These are phyloP conservation scores for Skeletonema menzelii DNA, from an alignment of 108 stramenopile genomes.

Conservation along the genomic window DNA sequence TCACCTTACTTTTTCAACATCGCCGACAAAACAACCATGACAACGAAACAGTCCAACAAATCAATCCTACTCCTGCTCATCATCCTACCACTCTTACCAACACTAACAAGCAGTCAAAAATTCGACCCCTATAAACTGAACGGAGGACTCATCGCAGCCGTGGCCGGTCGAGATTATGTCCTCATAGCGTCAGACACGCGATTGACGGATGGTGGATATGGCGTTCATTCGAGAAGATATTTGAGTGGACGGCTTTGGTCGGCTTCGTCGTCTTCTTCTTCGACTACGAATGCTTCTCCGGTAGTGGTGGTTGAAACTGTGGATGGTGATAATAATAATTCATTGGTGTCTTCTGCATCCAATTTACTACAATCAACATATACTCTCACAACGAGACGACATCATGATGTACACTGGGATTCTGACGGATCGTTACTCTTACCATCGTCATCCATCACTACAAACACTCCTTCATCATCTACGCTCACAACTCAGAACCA, in stretches of 20 bases:
- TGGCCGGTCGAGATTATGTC: constrained; percentile 72
- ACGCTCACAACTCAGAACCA: not conserved
- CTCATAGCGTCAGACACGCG: constrained; percentile 76
- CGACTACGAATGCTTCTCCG: not conserved
- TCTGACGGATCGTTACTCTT: not conserved
- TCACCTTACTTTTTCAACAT: not conserved
- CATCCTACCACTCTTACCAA: not conserved
- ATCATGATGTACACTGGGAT: not conserved
- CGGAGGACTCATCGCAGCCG: constrained; percentile 80
- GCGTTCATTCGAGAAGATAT: constrained; percentile 63
- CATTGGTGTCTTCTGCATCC: not conserved
- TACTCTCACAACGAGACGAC: not conserved
- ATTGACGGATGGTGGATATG: constrained; percentile 70
- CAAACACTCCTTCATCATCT: not conserved
- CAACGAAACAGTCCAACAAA: not conserved
- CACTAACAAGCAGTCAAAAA: constrained; percentile 9
- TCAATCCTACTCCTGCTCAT: not conserved
- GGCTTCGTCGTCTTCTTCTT: constrained; percentile 18
- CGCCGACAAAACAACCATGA: not conserved
- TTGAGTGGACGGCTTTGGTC: constrained; percentile 68
- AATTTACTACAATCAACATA: not conserved
- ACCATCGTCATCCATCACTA: not conserved
- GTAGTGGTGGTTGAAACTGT: not conserved
- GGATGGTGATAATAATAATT: too few relatives aligned
- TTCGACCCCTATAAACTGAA: constrained; percentile 85